These are phyloP conservation scores for Theileria sp. DNA, from an alignment of 169 alveolate genomes.

Conservation along the genomic window DNA sequence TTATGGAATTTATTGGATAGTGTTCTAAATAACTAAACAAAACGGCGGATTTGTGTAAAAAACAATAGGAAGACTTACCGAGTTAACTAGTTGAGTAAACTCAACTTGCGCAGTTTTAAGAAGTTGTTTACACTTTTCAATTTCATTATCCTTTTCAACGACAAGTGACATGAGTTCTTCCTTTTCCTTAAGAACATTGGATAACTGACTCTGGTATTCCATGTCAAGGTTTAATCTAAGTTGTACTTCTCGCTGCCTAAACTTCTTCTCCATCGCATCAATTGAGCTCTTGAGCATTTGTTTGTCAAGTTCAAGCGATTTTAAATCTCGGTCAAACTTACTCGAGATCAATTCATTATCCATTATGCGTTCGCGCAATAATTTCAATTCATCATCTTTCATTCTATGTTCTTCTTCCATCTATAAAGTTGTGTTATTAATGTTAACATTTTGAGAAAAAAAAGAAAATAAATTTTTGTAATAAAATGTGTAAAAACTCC, in stretches of 20 bases:
- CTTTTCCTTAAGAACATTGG: conserved; percentile 26
- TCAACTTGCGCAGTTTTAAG: conserved; percentile 30
- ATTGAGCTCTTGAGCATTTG: conserved; percentile 26
- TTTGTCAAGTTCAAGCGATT: conserved; percentile 27
- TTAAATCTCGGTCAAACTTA: conserved; percentile 1
- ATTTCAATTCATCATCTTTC: conserved; percentile 46
- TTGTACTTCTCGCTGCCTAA: conserved; percentile 23
- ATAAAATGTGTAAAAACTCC: no score
- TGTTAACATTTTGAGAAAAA: neutral
- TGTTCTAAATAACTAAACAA: neutral
- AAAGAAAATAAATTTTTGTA: no score
- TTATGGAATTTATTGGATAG: neutral
- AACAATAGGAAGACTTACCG: neutral
- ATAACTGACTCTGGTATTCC: conserved; percentile 41
- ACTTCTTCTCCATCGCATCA: conserved; percentile 33
- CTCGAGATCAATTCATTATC: neutral
- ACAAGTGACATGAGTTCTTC: conserved; percentile 21
- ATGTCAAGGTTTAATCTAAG: conserved; percentile 36
- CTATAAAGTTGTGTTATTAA: neutral
- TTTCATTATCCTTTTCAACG: conserved; percentile 25
- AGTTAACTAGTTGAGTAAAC: conserved; percentile 16
- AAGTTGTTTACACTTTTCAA: conserved; percentile 15
- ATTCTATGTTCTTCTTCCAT: conserved; percentile 54
- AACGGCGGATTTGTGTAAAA: neutral
- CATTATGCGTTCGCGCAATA: neutral